Evolutionary conservation across 2,329 filamentous ascomycete genomes (phyloP), one percentile per base, ranked within the genome.

Genomic region (Penicillium sp.): DNA sequence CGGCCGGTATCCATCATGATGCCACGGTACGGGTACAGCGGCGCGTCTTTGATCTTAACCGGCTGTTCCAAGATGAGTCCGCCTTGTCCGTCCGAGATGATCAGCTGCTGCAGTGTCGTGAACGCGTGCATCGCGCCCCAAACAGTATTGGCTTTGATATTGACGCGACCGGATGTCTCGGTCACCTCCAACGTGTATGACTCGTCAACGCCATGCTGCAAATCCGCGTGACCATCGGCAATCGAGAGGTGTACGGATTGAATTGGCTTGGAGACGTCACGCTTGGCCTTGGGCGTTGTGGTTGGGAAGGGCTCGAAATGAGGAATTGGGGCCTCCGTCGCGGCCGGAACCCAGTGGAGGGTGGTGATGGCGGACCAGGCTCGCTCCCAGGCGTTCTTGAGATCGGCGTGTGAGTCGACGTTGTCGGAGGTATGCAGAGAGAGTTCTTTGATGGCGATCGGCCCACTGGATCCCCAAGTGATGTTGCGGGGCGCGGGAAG

Each of bases 41-140:
- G 80, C 6, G 69, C 64, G 60, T 83, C 80, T 34, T 72, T 55
- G 55, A 83, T 78, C 17, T 68, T 68, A 33, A 83, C 80, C 4
- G 80, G 78, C 60, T 82, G 75, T 62, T 83, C 80, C 34, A 83
- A 68, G 12, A 81, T 69, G 52, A 82, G 60, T 0, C 73, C 71
- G 21, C 74, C 71, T 2, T 65, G 57, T 26, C 74, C 75, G 43
- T 80, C 72, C 2, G 71, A 75, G 60, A 83, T 81, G 59, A 83
- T 65, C 37, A 83, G 68, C 60, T 83, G 80, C 66, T 83, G 80
- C 46, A 83, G 68, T n/a, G 80, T 83, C 17, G 78, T 82, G 57
- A 83, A 78, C 8, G 80, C 80, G 60, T 82, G 80, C 9, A 83
- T 72, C 15, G 78, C 80, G 30, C 80, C 80, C 72, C 80, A 83